Percentiles rank a stretch among this genome's conserved stretches.
Conservation (phyloP, 345 rosid species). For the Salix suchowensis region DNA sequence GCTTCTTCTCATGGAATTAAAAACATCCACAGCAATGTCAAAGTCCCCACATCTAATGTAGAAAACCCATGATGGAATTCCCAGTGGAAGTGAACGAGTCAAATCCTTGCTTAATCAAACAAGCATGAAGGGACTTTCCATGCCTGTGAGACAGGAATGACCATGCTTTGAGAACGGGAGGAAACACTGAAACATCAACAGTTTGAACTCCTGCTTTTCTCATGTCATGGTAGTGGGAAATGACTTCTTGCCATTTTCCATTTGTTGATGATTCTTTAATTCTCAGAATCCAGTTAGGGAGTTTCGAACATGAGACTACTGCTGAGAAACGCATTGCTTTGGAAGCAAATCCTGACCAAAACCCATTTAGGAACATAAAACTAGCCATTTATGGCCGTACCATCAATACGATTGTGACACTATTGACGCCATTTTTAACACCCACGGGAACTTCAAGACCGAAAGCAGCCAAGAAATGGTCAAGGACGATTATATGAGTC, state of each 20-base stretch:
- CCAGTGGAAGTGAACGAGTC: constrained; percentile 44
- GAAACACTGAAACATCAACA: constrained; percentile 42
- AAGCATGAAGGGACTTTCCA: constrained; percentile 47
- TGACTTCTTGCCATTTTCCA: constrained; percentile 54
- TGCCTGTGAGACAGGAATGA: constrained; percentile 37
- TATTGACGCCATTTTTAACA: neutral
- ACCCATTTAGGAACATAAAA: neutral
- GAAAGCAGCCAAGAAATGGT: neutral
- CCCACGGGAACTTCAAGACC: neutral
- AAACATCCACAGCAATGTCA: constrained; percentile 36
- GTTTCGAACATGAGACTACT: constrained; percentile 25
- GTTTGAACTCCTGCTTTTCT: constrained; percentile 33
- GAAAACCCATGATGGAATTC: constrained; percentile 58
- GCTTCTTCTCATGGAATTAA: constrained; percentile 28
- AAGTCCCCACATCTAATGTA: constrained; percentile 51
- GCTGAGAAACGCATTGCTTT: constrained; percentile 21
- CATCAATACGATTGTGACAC: neutral
- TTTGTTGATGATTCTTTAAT: constrained; percentile 39
- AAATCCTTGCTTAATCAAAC: constrained; percentile 50
- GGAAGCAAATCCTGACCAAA: constrained; percentile 3
- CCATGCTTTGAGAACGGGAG: constrained; percentile 53
- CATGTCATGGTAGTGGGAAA: constrained; percentile 38
- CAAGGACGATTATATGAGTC: neutral
- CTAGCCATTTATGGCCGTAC: neutral
- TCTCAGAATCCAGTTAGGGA: constrained; percentile 28